Evolutionary conservation across 345 rosid genomes (phyloP), one percentile per base, ranked within the genome.

Genomic region (Citrus hindsii): DNA sequence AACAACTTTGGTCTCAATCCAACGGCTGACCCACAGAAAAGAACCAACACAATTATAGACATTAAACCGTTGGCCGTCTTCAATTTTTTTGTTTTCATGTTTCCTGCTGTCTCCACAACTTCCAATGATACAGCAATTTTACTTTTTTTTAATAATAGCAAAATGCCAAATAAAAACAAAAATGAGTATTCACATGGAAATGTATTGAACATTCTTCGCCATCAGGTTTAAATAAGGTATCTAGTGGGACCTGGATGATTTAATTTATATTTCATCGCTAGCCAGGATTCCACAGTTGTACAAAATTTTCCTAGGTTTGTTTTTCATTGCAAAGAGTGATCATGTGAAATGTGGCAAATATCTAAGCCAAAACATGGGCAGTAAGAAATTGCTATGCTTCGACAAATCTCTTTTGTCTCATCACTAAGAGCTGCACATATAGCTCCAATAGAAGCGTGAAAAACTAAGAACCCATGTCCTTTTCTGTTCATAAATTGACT

Each of bases 1-100:
- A 62, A 33, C 33, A 74, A 21, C 28, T 69, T 75, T 22, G 53
- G 56, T 81, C 76, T 76, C 19, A 37, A 77, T 73, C 79, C 84
- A 40, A 18, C 73, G 27, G 64, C 82, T 59, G 84, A 81, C 40
- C 76, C 77, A 61, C 56, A 74, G 67, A 61, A 40, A 61, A 74
- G 65, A 61, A 74, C 56, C 35, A 40, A 24, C 40, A 40, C 19
- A 61, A 42, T 61, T 8, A 61, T 25, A 18, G 68, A 38, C 16
- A 25, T 5, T 25, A 40, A 38, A 38, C 56, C 10, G 37, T 74
- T 74, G 55, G 77, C 68, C 40, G 5, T 40, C 67, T 38, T 74
- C 24, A 56, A n/a, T 55, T n/a, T 72, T 56, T 14, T 25, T 60
- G 53, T 55, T n/a, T 72, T 56, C 5, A 24, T 38, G 53, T 37